Percentiles rank a stretch among this genome's conserved stretches.
These are phyloP conservation scores for Arthrobotrys megalospora DNA, from an alignment of 2,329 filamentous ascomycete species.

Conservation along the genomic window DNA sequence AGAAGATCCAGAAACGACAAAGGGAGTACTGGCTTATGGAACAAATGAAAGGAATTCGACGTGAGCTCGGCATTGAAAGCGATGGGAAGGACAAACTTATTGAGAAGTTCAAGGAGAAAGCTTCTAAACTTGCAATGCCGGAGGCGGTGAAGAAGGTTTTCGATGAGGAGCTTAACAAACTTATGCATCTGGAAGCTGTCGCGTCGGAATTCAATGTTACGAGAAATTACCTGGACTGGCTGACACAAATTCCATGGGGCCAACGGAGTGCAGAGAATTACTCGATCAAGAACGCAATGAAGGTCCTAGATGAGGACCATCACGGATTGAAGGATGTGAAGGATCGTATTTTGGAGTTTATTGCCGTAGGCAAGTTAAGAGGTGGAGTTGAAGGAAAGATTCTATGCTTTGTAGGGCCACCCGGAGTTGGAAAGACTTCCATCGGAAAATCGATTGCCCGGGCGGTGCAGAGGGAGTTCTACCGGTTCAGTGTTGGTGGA, in stretches of 20 bases:
- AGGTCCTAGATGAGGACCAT: conserved; percentile 94
- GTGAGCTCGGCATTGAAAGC: conserved; percentile 95
- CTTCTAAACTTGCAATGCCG: conserved; percentile 93
- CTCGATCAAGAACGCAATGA: conserved; percentile 89
- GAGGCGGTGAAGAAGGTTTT: conserved; percentile 97
- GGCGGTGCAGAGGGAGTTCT: conserved; percentile 95
- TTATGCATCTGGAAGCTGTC: conserved; percentile 92
- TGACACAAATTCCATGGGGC: conserved; percentile 98
- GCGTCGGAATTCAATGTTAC: conserved; percentile 99
- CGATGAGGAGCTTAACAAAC: conserved; percentile 97
- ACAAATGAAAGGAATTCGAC: conserved; percentile 98
- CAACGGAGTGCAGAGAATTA: conserved; percentile 97
- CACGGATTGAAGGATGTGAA: conserved; percentile 98
- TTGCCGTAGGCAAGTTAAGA: conserved; percentile 95
- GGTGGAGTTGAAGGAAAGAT: conserved; percentile 99
- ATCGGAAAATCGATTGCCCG: conserved; percentile 98
- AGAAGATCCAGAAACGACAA: conserved; percentile 96
- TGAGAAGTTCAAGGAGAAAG: conserved; percentile 97
- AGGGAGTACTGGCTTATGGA: conserved; percentile 99
- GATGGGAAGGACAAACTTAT: conserved; percentile 99
- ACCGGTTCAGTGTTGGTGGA: conserved; percentile 97
- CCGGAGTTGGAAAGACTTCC: conserved; percentile 95
- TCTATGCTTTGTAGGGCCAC: conserved; percentile 95
- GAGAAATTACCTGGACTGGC: conserved; percentile 97
- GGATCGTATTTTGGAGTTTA: conserved; percentile 97